Base-by-base conservation (phyloP, 2,329 filamentous ascomycete genomes). In the Tolypocladium tropicale region DNA sequence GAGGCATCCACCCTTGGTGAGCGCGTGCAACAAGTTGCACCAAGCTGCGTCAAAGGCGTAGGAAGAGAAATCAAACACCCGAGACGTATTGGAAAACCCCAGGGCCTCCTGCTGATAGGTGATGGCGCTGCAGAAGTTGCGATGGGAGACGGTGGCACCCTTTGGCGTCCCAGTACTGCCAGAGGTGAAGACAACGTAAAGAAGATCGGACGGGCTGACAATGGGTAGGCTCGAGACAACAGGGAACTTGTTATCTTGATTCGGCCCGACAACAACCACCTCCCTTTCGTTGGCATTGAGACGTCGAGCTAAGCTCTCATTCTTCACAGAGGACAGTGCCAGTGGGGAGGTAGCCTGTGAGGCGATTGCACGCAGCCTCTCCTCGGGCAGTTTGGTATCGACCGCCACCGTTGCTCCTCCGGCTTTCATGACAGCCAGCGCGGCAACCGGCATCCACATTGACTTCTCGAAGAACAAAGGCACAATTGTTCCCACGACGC, bases 391-490 rank as follows among this genome's bases (percentile, higher is more conserved):
- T 18, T 34, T 41, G 2, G 49, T 58, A 30, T 69, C 68, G 32
- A 72, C 60, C 11, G 65, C 64, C 0, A 68, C 64, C 14, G 39
- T 63, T 0, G 63, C 61, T 4, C 56, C 63, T 18, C 65, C 65
- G 14, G 62, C 58, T 32, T 63, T 65, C 52, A 65, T 57, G 21
- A 63, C 58, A 7, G 58, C 63, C 12, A 67, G 56, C 34, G 61
- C 60, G 0, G 65, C 59, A 3, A 66, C 61, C 0, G 61, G 53
- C 30, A 60, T 59, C 63, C 63, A 65, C 23, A 58, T 56, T 4
- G 63, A 63, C 54, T 67, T 67, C 33, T 65, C 59, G 21, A 67
- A 65, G 37, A 56, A 63, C n/a, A 65, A 52, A 2, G 60, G 60
- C 6, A 67, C 58, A 2, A 61, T 50, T 6, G 48, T 57, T 33